A percentile compares a stretch with the other conserved stretches of the same genome.
Evolutionary conservation across 1,139 yeast species (phyloP).

Genomic region (Diutina siamensis): DNA sequence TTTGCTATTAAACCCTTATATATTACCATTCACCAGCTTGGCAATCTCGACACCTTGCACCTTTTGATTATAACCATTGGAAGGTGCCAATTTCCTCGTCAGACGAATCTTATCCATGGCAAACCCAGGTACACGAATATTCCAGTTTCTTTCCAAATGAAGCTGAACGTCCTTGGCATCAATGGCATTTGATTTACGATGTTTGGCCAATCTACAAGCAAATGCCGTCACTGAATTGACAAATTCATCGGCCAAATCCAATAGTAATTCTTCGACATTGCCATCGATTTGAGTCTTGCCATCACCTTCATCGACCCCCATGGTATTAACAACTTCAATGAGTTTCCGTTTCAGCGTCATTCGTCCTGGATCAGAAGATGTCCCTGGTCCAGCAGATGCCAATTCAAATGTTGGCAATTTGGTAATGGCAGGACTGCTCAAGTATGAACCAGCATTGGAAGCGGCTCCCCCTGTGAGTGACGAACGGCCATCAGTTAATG

Average conservation of each 20-base stretch:
- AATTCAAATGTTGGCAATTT: constrained; percentile 76
- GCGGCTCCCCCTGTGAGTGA: constrained; percentile 83
- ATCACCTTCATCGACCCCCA: constrained; percentile 77
- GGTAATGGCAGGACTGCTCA: constrained; percentile 63
- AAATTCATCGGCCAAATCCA: constrained; percentile 94
- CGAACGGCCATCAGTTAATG: constrained; percentile 35
- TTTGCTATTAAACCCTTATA: not conserved
- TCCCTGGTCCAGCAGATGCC: constrained; percentile 18
- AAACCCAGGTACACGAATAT: constrained; percentile 87
- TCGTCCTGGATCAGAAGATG: constrained; percentile 40
- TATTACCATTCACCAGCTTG: constrained; percentile 1
- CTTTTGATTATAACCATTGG: constrained; percentile 41
- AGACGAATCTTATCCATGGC: constrained; percentile 84
- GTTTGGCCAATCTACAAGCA: constrained; percentile 92
- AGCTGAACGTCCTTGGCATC: constrained; percentile 87
- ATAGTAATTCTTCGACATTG: constrained; percentile 81
- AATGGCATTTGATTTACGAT: constrained; percentile 77
- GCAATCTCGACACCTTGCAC: constrained; percentile 7
- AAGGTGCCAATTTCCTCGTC: constrained; percentile 73
- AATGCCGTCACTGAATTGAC: constrained; percentile 82
- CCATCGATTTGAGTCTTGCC: constrained; percentile 90
- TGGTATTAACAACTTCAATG: constrained; percentile 71
- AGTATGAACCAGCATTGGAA: constrained; percentile 43
- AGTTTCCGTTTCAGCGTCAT: constrained; percentile 83
- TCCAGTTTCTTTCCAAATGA: constrained; percentile 92